phyloP scores from a whole-genome alignment of 2,329 filamentous ascomycete species.

The Pseudodiploospora longispora region DNA sequence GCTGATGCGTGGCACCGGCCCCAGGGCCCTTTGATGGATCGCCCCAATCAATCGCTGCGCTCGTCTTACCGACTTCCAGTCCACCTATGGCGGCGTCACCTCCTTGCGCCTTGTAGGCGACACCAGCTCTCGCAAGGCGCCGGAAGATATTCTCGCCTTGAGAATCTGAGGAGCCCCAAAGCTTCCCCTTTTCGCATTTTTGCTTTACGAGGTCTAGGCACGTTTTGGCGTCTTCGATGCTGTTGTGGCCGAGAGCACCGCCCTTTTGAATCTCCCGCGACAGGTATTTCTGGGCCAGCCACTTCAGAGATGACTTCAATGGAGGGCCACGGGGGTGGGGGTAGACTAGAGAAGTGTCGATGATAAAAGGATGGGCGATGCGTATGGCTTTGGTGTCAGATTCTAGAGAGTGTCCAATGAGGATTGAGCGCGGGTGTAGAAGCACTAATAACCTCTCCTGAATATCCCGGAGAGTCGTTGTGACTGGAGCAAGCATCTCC shows the following conservation, averaged over 20 bases:
- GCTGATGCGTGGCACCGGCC: constrained; percentile 45
- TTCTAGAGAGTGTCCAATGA: constrained; percentile 75
- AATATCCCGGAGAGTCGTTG: constrained; percentile 75
- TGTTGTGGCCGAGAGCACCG: constrained; percentile 71
- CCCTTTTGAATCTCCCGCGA: constrained; percentile 81
- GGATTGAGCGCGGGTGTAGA: constrained; percentile 62
- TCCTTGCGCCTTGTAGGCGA: constrained; percentile 53
- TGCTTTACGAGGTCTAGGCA: constrained; percentile 89
- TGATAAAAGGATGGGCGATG: constrained; percentile 83
- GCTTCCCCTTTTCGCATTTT: constrained; percentile 87
- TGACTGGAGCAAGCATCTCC: constrained; percentile 72
- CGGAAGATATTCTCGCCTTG: constrained; percentile 85
- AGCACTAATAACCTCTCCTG: constrained; percentile 68
- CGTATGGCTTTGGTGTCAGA: constrained; percentile 78
- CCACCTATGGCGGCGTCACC: constrained; percentile 50
- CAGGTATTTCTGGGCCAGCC: constrained; percentile 78
- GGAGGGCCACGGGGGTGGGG: constrained; percentile 86
- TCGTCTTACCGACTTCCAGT: constrained; percentile 49
- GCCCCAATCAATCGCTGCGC: constrained; percentile 84
- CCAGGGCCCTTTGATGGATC: constrained; percentile 57
- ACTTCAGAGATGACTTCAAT: constrained; percentile 85
- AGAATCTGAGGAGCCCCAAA: constrained; percentile 74
- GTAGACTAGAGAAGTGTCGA: constrained; percentile 85
- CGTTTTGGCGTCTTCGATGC: constrained; percentile 82
- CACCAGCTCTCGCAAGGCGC: constrained; percentile 59